Conservation (phyloP, 2,329 filamentous ascomycete species). For the Dothistroma pini region DNA sequence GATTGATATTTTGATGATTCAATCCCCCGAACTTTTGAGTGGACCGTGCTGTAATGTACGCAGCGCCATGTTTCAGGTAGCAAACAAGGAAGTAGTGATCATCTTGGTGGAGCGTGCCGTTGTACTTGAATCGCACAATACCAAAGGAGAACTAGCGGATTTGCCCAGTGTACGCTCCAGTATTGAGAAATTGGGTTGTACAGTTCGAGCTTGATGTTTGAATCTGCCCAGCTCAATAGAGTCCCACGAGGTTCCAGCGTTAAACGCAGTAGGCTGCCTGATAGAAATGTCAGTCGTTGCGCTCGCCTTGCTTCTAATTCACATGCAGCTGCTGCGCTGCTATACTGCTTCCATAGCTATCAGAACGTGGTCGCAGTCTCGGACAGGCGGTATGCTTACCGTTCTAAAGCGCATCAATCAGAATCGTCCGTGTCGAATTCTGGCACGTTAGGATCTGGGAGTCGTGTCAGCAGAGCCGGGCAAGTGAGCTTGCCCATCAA, state of each 20-base stretch:
- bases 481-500: background rate
- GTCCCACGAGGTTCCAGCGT: background rate
- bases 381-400: background rate
- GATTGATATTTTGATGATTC: background rate
- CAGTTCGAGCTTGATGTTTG: background rate
- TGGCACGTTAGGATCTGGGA: constrained; percentile 43
- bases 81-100: background rate
- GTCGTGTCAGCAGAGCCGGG: background rate
- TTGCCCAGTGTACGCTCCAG: background rate
- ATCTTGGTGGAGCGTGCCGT: background rate
- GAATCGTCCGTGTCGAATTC: constrained; percentile 44
- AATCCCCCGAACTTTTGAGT: background rate
- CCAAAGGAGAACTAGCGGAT: background rate
- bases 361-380: background rate
- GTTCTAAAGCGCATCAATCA: constrained; percentile 35
- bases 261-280: background rate
- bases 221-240: background rate
- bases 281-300: no score
- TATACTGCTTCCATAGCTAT: no score
- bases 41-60: background rate
- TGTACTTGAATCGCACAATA: background rate
- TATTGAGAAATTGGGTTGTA: background rate
- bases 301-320: no score
- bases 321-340: no score
- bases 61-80: background rate